Base-by-base conservation (phyloP, 768 basidiomycete species). In the Lentinula raphanica region DNA sequence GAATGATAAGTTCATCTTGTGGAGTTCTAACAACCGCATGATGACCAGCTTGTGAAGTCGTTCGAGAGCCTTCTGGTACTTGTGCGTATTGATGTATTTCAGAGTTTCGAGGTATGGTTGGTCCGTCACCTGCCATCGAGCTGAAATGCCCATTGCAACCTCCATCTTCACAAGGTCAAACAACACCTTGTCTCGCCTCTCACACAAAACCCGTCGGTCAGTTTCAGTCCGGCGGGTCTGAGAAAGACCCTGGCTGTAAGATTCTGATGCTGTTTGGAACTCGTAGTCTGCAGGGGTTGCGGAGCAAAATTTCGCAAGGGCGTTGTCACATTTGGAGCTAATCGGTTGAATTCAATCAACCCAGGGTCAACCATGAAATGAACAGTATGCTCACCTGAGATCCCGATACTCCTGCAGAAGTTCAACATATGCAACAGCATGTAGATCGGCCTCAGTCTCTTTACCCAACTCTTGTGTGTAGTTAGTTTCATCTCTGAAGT, bases 1-100 rank as follows among this genome's bases (percentile, higher is more conserved):
- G 2, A 62, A 55, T 11, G 69, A 62, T 13, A 75, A 60, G 61
- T 75, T 75, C n/a, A 74, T 50, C 59, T 71, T 72, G 21, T 71
- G 70, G 5, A 76, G 65, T 60, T 77, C 72, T 59, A 78, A 74
- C 1, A 77, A 59, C 2, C 65, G 62, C 56, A 69, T 69, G 1
- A 74, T 59, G 5, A 71, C 69, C 11, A 76, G 68, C 21, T 59
- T 38, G 51, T 75, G 69, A 0, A 77, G 59, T 17, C 65, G 62
- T 15, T 74, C 64, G 0, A 77, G 63, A 2, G 71, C 70, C 9
- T 44, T 49, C 17, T 62, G 65, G 46, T 73, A 76, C 9, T 60
- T 56, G 3, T 63, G 56, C 19, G 54, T 54, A 3, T 25, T 32
- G 19, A 66, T 0, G 65, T 66, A 67, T 9, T 63, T 39, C 1